A percentile compares a stretch with the other conserved stretches of the same genome.
phyloP scores from a whole-genome alignment of 2,329 filamentous ascomycete genomes.

The Alternaria arbusti region DNA sequence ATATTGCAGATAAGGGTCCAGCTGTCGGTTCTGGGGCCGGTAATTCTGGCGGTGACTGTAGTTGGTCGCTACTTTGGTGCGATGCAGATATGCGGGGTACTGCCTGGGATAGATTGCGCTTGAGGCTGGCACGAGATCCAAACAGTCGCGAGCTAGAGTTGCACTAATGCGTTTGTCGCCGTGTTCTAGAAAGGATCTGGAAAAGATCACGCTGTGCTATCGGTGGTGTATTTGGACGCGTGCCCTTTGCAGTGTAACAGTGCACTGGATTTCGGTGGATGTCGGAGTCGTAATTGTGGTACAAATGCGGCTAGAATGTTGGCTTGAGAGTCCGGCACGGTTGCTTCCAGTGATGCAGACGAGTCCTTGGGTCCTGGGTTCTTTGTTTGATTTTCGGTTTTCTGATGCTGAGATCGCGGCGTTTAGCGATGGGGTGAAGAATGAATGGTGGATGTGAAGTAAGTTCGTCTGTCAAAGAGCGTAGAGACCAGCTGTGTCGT shows the following conservation, averaged over 20 bases:
- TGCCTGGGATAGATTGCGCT: slow-evolving; percentile 46
- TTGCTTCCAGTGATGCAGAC: slow-evolving; percentile 15
- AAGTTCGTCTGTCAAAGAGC: slow-evolving; percentile 48
- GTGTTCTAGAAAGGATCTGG: slow-evolving; percentile 29
- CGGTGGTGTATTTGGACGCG: slow-evolving; percentile 29
- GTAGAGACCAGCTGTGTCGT: slow-evolving; percentile 43
- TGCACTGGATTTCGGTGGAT: slow-evolving; percentile 27
- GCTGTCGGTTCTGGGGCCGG: slow-evolving; percentile 38
- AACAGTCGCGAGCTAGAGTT: slow-evolving; percentile 21
- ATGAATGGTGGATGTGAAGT: slow-evolving; percentile 25
- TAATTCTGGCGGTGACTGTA: slow-evolving; percentile 30
- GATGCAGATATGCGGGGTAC: slow-evolving; percentile 43
- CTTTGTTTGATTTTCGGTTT: slow-evolving; percentile 22
- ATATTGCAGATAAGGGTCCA: slow-evolving; percentile 32
- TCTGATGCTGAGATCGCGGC: slow-evolving; percentile 40
- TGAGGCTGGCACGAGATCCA: slow-evolving; percentile 27
- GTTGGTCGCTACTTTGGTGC: slow-evolving; percentile 34
- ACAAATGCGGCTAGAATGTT: slow-evolving; percentile 24
- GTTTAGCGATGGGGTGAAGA: slow-evolving; percentile 18
- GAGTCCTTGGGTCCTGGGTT: slow-evolving; percentile 4
- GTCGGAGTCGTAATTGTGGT: slow-evolving; percentile 36
- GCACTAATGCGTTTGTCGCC: slow-evolving; percentile 24
- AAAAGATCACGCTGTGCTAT: slow-evolving; percentile 30
- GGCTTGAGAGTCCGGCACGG: slow-evolving; percentile 15
- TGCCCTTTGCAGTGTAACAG: slow-evolving; percentile 35